Conservation (phyloP, 306 rosid genomes). For the Sechiopsis laciniata region DNA sequence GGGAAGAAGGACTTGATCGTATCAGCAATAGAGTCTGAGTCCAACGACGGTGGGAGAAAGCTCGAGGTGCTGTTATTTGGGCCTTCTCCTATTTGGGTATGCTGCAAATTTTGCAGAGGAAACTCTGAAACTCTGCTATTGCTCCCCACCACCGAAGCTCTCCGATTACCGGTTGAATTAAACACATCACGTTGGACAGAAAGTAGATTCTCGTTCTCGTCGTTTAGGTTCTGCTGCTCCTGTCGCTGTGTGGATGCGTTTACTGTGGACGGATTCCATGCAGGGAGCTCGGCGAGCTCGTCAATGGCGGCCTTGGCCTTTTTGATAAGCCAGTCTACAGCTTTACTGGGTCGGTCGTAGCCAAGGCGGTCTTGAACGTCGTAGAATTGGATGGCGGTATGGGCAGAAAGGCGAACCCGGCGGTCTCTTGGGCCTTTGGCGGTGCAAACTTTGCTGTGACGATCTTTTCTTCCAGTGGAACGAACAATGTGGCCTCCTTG, state of each 20-base stretch:
- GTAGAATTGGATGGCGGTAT: conserved; percentile 28
- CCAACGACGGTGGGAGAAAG: conserved; percentile 60
- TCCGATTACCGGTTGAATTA: conserved; percentile 26
- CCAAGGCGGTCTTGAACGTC: conserved; percentile 31
- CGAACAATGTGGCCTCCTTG: conserved; percentile 34
- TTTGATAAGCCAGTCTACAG: conserved; percentile 29
- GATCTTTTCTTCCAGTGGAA: conserved; percentile 27
- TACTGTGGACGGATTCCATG: conserved; percentile 22
- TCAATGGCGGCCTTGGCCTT: conserved; percentile 29
- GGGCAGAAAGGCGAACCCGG: conserved; percentile 28
- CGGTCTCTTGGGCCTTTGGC: conserved; percentile 31
- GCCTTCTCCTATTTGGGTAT: conserved; percentile 33
- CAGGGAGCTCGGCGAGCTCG: conserved; percentile 31
- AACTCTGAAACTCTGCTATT: conserved; percentile 26
- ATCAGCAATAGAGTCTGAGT: conserved; percentile 66
- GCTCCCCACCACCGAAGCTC: conserved; percentile 34
- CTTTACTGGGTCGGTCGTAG: conserved; percentile 29
- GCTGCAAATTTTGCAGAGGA: conserved; percentile 29
- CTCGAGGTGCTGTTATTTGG: conserved; percentile 31
- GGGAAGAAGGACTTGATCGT: conserved; percentile 84
- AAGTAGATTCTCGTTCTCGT: conserved; percentile 22
- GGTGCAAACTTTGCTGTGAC: conserved; percentile 30
- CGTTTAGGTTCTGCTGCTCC: conserved; percentile 20
- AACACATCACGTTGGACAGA: conserved; percentile 26
- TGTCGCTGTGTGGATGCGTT: conserved; percentile 16